Evolutionary conservation across 495 filamentous ascomycete genomes (phyloP).

Genomic region (Aspergillus affinis): DNA sequence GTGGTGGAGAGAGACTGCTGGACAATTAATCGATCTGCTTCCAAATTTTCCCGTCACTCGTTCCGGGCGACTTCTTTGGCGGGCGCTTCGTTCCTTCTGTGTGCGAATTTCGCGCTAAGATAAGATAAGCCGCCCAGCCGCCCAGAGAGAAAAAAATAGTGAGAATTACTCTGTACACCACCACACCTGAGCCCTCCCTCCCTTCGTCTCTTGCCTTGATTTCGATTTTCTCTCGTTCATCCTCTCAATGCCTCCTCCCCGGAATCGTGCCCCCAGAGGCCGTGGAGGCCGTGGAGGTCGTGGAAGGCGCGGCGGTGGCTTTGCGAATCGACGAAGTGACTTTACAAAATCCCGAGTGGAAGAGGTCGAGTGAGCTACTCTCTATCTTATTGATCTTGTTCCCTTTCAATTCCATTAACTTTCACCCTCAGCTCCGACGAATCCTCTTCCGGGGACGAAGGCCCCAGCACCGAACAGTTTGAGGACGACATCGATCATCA

Average conservation of each 20-base stretch:
- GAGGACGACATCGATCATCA: constrained; percentile 30
- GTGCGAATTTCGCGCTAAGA: constrained; percentile 57
- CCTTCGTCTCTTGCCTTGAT: not conserved
- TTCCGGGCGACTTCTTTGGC: constrained; percentile 19
- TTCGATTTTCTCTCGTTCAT: not conserved
- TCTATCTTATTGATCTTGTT: not conserved
- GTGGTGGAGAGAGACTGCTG: constrained; percentile 24
- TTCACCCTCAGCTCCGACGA: constrained; percentile 29
- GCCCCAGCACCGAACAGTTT: constrained; percentile 13
- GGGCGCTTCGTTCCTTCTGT: constrained; percentile 31
- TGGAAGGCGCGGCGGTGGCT: constrained; percentile 27
- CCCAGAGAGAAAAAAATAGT: constrained; percentile 11
- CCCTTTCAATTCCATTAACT: constrained; percentile 18
- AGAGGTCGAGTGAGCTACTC: constrained; percentile 37
- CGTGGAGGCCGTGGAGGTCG: constrained; percentile 31
- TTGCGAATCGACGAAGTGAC: constrained; percentile 22
- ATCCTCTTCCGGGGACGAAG: constrained; percentile 33
- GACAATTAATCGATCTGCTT: not conserved
- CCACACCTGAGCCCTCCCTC: too few relatives aligned
- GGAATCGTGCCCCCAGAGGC: constrained; percentile 29
- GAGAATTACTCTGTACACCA: too few relatives aligned
- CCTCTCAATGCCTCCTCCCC: constrained; percentile 20
- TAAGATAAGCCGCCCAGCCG: constrained; percentile 47
- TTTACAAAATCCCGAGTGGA: constrained; percentile 44
- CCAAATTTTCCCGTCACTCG: constrained; percentile 26